Percentiles rank a stretch among this genome's conserved stretches.
Evolutionary conservation across 768 basidiomycete genomes (phyloP).

Genomic region (Auriscalpium vulgare): DNA sequence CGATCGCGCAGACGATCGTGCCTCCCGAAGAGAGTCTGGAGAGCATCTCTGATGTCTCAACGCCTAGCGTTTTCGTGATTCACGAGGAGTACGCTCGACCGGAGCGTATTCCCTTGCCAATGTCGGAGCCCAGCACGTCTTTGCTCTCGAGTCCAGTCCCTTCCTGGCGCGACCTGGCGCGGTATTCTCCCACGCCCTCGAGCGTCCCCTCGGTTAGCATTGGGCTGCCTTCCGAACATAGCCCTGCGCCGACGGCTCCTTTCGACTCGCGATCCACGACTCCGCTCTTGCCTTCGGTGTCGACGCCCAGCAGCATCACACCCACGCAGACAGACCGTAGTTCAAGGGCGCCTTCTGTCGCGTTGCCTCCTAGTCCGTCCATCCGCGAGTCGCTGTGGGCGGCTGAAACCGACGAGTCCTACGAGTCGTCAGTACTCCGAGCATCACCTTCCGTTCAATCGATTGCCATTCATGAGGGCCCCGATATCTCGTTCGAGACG

Average conservation of each 20-base stretch:
- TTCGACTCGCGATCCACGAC: conserved; percentile 20
- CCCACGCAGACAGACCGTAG: conserved; percentile 8
- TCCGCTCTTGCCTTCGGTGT: conserved; percentile 11
- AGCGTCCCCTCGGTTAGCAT: neutral
- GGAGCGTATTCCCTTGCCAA: conserved; percentile 36
- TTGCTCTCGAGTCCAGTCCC: conserved; percentile 8
- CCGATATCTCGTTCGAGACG: conserved; percentile 64
- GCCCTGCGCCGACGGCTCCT: conserved; percentile 18
- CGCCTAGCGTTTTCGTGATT: conserved; percentile 2
- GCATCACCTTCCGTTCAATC: conserved; percentile 60
- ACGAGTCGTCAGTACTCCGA: conserved; percentile 67
- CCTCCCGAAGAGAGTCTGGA: neutral
- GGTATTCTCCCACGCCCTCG: neutral
- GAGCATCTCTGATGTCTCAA: neutral
- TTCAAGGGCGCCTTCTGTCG: conserved; percentile 22
- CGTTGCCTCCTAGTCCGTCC: conserved; percentile 32
- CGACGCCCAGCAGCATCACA: conserved; percentile 10
- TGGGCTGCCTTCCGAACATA: neutral
- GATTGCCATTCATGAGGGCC: conserved; percentile 45
- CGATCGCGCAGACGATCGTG: neutral
- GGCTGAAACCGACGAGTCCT: conserved; percentile 57
- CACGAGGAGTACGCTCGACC: conserved; percentile 16
- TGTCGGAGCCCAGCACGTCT: conserved; percentile 25
- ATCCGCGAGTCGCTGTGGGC: conserved; percentile 47
- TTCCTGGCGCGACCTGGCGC: neutral